Base-by-base conservation (phyloP, 495 filamentous ascomycete genomes). In the Annulohypoxylon maeteangense region DNA sequence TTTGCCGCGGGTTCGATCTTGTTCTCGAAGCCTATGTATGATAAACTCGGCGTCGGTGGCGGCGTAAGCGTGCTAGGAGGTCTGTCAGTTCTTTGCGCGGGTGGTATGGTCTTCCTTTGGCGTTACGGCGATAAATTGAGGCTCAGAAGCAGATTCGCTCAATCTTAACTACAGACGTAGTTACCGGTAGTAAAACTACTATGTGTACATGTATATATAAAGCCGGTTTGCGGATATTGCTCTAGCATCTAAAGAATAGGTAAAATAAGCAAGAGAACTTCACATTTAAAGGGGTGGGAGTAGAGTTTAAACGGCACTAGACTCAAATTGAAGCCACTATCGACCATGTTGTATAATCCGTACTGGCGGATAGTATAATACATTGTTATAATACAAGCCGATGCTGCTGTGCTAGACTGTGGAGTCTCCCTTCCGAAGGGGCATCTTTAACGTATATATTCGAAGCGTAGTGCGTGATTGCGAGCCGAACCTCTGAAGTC, bases 31-130 rank as follows among this genome's bases (percentile, higher is more conserved):
- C 48, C 48, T 3, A 86, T 91, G 85, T 90, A 89, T 59, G 50
- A 79, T 5, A 72, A 68, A 1, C 75, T 91, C 1, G 87, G 88
- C 0, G 78, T 86, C 4, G 87, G 88, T 0, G 89, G 87, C 81
- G 88, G 88, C 0, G 89, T 90, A 32, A 87, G 85, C n/a, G 63
- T 93, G 47, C 71, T 93, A 18, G 90, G 84, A 3, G 67, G 71
- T 3, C 58, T 74, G 11, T 42, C 62, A 0, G 63, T 74, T 11
- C 34, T 74, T 10, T 74, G 71, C 23, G 62, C 62, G 1, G 22
- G 20, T 14, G 71, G 71, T 6, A 70, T 70, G 67, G 27, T 67
- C 4, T 62, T 66, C 20, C 47, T 74, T 14, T 74, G 61, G 18
- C 36, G 44, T n/a, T 64, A 74, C 20, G 71, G 71, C n/a, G 66